A percentile compares a stretch with the other conserved stretches of the same genome.
Evolutionary conservation across 2,329 filamentous ascomycete species (phyloP).

Genomic region (Trichophyton verrucosum): DNA sequence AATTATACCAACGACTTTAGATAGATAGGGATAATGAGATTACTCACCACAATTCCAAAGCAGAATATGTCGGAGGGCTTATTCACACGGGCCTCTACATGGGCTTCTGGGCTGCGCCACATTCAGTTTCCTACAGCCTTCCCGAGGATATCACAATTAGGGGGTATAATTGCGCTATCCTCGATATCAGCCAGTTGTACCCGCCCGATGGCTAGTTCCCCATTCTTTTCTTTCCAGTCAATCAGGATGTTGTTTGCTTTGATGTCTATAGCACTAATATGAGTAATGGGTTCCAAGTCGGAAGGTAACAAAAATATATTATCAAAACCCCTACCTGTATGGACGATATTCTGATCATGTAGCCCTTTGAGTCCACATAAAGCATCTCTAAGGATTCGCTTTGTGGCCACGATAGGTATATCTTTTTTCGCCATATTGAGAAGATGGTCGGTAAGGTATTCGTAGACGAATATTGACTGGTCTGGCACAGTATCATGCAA

Average conservation of each 20-base stretch:
- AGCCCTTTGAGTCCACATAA: slow-evolving; percentile 27
- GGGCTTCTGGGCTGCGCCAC: slow-evolving; percentile 23
- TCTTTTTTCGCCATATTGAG: slow-evolving; percentile 33
- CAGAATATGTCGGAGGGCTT: slow-evolving; percentile 16
- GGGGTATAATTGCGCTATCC: slow-evolving; percentile 9
- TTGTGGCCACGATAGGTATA: slow-evolving; percentile 27
- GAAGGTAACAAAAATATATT: neutral
- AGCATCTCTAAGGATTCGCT: slow-evolving; percentile 34
- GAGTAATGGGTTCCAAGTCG: too few relatives aligned
- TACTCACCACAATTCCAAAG: slow-evolving; percentile 10
- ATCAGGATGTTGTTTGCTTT: slow-evolving; percentile 26
- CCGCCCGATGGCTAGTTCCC: slow-evolving; percentile 8
- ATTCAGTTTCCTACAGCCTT: slow-evolving; percentile 18
- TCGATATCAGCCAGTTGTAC: slow-evolving; percentile 19
- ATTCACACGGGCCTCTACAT: slow-evolving; percentile 15
- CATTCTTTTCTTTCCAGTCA: slow-evolving; percentile 13
- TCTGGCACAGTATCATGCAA: slow-evolving; percentile 34
- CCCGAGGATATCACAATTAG: slow-evolving; percentile 9
- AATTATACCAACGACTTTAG: too few relatives aligned
- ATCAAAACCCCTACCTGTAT: slow-evolving; percentile 16
- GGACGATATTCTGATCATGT: slow-evolving; percentile 25
- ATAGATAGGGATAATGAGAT: too few relatives aligned
- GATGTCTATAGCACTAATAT: slow-evolving; percentile 16
- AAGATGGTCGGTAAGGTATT: slow-evolving; percentile 34
- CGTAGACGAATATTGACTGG: slow-evolving; percentile 36